Base-by-base conservation (phyloP, 2,329 filamentous ascomycete species). In the Botrytis hyacinthi region DNA sequence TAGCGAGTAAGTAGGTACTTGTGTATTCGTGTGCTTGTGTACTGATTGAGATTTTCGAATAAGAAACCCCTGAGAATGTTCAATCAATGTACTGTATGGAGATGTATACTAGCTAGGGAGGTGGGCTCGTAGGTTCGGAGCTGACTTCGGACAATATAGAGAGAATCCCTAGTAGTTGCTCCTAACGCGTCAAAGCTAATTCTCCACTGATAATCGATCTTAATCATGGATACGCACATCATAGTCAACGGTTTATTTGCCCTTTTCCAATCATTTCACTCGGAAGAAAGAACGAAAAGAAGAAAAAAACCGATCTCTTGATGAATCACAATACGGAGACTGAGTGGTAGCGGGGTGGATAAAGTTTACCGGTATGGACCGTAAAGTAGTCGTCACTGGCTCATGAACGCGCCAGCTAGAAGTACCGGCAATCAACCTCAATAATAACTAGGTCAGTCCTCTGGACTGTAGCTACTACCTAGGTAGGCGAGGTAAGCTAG, bases 61-160 rank as follows among this genome's bases (percentile, higher is more conserved):
- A n/a, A 61, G 22, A 66, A n/a, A 66, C 0, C 60, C n/a, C 32
- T 66, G 48, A 26, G 48, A 51, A n/a, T 6, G 22, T 51, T 51
- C 26, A 51, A n/a, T 51, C 48, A 51, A 51, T n/a, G 48, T 51
- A 14, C 48, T 51, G 26, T 48, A 22, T 14, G 18, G 29, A 48
- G 29, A 26, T 51, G 3, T 4, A 9, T 14, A 51, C n/a, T 66
- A 66, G 42, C 48, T n/a, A 51, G 48, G 48, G 12, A 48, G 48
- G 48, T 51, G 14, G 48, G 48, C 48, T 51, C 22, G 22, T 51
- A 61, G 10, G 22, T 40, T 70, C 63, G 69, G 74, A 76, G 60
- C 63, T 72, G 74, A 73, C 48, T 66, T 75, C 76, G 76, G 76
- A 76, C 67, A 76, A 77, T 76, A 78, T 20, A 54, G 65, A 37